Base-by-base conservation (phyloP, 176 grass and related monocot genomes). In the Cenchrus americanus region DNA sequence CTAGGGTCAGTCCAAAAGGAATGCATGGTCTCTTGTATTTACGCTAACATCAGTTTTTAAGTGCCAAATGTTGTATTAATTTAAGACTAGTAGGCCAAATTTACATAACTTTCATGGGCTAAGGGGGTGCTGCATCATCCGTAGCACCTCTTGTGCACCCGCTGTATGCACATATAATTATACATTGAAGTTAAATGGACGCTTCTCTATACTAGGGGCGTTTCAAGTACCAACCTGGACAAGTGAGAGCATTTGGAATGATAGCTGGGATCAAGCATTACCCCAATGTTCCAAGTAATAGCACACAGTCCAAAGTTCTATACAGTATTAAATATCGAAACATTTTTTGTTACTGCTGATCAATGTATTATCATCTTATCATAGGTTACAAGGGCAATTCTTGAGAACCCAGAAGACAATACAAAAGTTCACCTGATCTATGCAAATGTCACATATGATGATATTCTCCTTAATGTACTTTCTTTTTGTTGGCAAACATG, bases 221-320 rank as follows among this genome's bases (percentile, higher is more conserved):
- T 76, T 98, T 98, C 89, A 95, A 89, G 49, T 98, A 98, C 87
- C 93, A 90, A 81, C 86, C 89, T 66, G 92, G 91, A 43, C 92
- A 98, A 92, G 95, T 95, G 30, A 93, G 88, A 66, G 95, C 92
- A 73, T 98, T 98, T 86, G 95, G 92, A 83, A 98, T 98, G 95
- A 30, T 95, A 86, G 89, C 92, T 90, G 95, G 95, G 95, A 81
- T 98, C 95, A 71, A 91, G 95, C 76, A 98, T 98, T 73, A 98
- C 95, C 2, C 92, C 91, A 76, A 95, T 98, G 92, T 98, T 98
- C 90, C 95, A 98, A 93, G 91, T 98, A 94, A 69, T 75, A 55
- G 21, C 18, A 85, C 11, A 6, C 22, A 27, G 14, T 65, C 80
- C 73, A 63, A 91, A 37, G 11, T 42, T 73, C 34, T 42, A 30